Conservation (phyloP, 495 filamentous ascomycete species). For the Penicillium simplicissimum region DNA sequence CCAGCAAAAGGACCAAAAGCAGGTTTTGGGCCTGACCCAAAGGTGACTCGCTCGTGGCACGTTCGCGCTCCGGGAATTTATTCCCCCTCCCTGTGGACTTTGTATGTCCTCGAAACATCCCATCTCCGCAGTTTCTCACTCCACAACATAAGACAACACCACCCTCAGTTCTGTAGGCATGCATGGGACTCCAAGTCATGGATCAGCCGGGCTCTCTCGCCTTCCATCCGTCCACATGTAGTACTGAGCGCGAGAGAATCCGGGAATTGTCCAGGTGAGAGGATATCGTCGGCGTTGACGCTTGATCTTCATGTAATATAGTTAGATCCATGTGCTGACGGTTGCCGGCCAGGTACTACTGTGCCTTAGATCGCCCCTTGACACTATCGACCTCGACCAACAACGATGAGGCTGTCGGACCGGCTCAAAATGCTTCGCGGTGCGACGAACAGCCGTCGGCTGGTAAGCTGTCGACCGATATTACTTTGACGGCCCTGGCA, state of each 20-base stretch:
- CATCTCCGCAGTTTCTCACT: background rate
- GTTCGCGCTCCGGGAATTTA: slow-evolving; percentile 1
- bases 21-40: slow-evolving; percentile 5
- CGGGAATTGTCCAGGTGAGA: slow-evolving; percentile 26
- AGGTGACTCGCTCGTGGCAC: slow-evolving; percentile 3
- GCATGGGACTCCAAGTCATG: slow-evolving; percentile 12
- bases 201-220: slow-evolving; percentile 13
- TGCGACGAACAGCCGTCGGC: slow-evolving; percentile 20
- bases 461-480: slow-evolving; percentile 48
- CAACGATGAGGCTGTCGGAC: background rate
- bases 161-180: slow-evolving; percentile 4
- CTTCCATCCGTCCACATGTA: slow-evolving; percentile 16
- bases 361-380: slow-evolving; percentile 24
- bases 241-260: slow-evolving; percentile 26
- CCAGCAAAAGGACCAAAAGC: background rate
- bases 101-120: background rate
- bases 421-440: slow-evolving; percentile 5
- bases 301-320: background rate
- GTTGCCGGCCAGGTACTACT: slow-evolving; percentile 32
- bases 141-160: background rate
- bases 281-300: background rate
- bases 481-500: slow-evolving; percentile 61
- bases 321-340: slow-evolving; percentile 1
- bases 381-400: background rate
- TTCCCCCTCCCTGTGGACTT: background rate